phyloP scores from a whole-genome alignment of 169 alveolate species.

The Plasmodium berghei region DNA sequence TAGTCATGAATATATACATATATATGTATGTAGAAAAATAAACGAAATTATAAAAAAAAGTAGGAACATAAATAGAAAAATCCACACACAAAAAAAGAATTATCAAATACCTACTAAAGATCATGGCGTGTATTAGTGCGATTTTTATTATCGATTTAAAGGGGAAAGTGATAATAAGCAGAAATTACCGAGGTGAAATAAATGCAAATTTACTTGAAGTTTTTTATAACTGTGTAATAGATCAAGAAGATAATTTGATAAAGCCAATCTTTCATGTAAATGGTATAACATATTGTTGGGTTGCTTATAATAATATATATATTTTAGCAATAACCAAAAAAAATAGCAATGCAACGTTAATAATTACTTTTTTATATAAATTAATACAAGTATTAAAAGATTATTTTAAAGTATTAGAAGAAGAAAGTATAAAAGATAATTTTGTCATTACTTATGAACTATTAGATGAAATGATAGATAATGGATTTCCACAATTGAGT shows the following conservation, averaged over 20 bases:
- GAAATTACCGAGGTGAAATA: constrained; percentile 92
- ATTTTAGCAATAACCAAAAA: constrained; percentile 88
- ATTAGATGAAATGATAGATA: constrained; percentile 99
- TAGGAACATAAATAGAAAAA: constrained; percentile 6
- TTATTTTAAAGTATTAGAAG: constrained; percentile 97
- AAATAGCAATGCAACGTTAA: constrained; percentile 83
- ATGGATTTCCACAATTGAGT: constrained; percentile 99
- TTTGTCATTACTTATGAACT: constrained; percentile 98
- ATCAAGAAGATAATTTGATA: constrained; percentile 94
- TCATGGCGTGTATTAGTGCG: constrained; percentile 93
- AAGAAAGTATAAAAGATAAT: constrained; percentile 98
- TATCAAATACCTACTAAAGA: not conserved
- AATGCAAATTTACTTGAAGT: constrained; percentile 84
- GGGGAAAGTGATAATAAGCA: constrained; percentile 92
- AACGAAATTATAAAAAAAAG: constrained; percentile 4
- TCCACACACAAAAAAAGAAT: too few relatives aligned
- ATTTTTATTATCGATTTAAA: constrained; percentile 93
- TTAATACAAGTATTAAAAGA: constrained; percentile 91
- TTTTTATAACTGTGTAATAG: constrained; percentile 93
- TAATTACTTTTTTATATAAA: constrained; percentile 82
- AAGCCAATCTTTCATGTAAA: constrained; percentile 96
- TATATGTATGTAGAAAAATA: not conserved
- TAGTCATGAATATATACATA: not conserved
- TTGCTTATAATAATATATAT: constrained; percentile 95
- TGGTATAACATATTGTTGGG: constrained; percentile 97